Base-by-base conservation (phyloP, 495 filamentous ascomycete genomes). In the Xylaria telfairii region DNA sequence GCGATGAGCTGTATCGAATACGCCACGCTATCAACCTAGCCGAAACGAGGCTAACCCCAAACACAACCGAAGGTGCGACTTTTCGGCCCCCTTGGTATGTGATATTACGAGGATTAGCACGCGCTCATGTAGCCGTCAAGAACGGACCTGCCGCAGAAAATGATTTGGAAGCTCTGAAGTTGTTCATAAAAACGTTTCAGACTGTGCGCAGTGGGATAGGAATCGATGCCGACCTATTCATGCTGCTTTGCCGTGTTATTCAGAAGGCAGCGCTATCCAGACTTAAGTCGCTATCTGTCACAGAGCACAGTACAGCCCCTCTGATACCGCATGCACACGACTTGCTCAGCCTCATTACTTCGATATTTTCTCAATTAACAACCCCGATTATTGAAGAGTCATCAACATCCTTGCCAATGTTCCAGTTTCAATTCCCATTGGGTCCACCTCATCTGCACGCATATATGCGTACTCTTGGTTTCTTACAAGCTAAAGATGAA, bases 401-500 rank as follows among this genome's bases (percentile, higher is more conserved):
- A 34, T 26, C 46, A 49, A 6, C 17, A 4, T n/a, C 19, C 26
- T 74, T 1, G 24, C 60, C 37, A 51, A 12, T 8, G 65, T 54
- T 61, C 2, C 60, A 71, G 39, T 74, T 74, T 0, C 57, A 74
- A 24, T 74, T 77, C 49, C 64, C 72, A 19, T 66, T 84, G 32
- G 64, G 72, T 2, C 74, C 78, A n/a, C 66, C 62, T 8, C 76
- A 81, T 30, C 17, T 84, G 3, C 75, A 76, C 49, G 53, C 70
- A 12, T 85, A 83, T 61, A 83, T 85, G 79, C 67, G 74, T 39
- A 75, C 79, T 21, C 70, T 85, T 28, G 81, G 72, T 1, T 77
- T 74, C 34, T 74, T 82, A 30, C 79, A 77, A 30, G 79, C 84
- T 44, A 47, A 46, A 10, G 17, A 57, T 1, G 76, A 72, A 39